Evolutionary conservation across 192 early-diverging fungal species (phyloP).

Genomic region (Tieghemiomyces parasiticus): DNA sequence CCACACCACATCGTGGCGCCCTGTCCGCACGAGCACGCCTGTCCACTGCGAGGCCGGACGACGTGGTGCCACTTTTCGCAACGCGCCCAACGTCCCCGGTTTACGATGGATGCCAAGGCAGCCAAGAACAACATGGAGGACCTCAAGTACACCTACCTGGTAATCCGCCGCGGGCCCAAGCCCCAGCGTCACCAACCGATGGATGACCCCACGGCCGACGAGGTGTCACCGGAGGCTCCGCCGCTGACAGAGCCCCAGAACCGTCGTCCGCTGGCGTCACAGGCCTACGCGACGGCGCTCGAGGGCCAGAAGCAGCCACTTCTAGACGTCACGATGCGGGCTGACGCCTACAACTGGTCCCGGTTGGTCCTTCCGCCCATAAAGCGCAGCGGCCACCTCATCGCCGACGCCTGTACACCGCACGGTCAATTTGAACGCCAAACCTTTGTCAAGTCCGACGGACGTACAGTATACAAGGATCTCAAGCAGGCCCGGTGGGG

Average conservation of each 20-base stretch:
- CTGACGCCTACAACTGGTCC: conserved; percentile 44
- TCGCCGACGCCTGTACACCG: conserved; percentile 46
- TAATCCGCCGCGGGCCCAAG: conserved; percentile 49
- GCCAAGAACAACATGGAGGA: conserved; percentile 54
- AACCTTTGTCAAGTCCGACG: conserved; percentile 50
- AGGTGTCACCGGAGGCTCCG: no score
- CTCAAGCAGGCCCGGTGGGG: conserved; percentile 67
- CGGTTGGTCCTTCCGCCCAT: conserved; percentile 57
- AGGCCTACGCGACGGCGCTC: not conserved
- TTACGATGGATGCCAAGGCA: conserved; percentile 51
- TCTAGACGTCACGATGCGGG: conserved; percentile 13
- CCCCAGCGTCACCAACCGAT: conserved; percentile 12
- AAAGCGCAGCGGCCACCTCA: conserved; percentile 62
- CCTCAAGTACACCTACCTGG: conserved; percentile 59
- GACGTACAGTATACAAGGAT: conserved; percentile 50
- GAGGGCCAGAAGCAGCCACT: not conserved
- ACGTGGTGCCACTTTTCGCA: conserved; percentile 78
- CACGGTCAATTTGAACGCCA: conserved; percentile 44
- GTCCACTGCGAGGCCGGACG: conserved; percentile 44
- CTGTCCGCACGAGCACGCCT: conserved; percentile 56
- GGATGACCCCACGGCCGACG: not conserved
- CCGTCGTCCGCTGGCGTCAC: not conserved
- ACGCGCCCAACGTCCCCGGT: conserved; percentile 42
- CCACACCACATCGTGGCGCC: conserved; percentile 64
- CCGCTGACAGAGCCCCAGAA: no score